Percentiles rank a stretch among this genome's conserved stretches.
phyloP scores from a whole-genome alignment of 306 rosid species.

The Castanea crenata region DNA sequence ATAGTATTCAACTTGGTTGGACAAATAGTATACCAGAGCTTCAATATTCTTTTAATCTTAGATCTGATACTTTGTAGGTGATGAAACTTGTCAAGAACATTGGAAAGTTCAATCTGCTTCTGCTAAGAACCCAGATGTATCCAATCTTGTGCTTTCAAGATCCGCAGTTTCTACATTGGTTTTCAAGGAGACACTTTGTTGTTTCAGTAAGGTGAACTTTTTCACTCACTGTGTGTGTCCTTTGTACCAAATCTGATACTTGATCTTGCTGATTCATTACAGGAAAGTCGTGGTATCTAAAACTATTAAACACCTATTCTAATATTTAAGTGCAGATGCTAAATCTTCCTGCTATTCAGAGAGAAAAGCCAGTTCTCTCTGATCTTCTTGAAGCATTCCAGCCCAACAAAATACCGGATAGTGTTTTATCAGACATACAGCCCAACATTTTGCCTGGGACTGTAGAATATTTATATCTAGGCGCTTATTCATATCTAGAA shows the following conservation, averaged over 20 bases:
- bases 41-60: not conserved
- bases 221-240: not conserved
- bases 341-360: conserved; percentile 27
- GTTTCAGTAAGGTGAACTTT: conserved; percentile 24
- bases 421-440: conserved; percentile 20
- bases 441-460: conserved; percentile 30
- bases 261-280: not conserved
- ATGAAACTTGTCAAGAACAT: conserved; percentile 34
- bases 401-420: conserved; percentile 25
- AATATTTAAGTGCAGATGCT: conserved; percentile 19
- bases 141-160: conserved; percentile 30
- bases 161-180: conserved; percentile 24
- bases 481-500: conserved; percentile 32
- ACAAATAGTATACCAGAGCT: not conserved
- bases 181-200: conserved; percentile 35
- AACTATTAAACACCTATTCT: not conserved
- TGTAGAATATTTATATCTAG: conserved; percentile 25
- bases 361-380: conserved; percentile 23
- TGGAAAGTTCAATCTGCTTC: conserved; percentile 33
- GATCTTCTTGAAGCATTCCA: conserved; percentile 41
- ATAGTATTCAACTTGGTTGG: not conserved
- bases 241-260: not conserved
- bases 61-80: conserved; percentile 12
- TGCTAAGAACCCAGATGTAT: conserved; percentile 35
- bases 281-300: not conserved